A percentile compares a stretch with the other conserved stretches of the same genome.
Evolutionary conservation across 2,329 filamentous ascomycete genomes (phyloP).

Genomic region (Metarhizium album): DNA sequence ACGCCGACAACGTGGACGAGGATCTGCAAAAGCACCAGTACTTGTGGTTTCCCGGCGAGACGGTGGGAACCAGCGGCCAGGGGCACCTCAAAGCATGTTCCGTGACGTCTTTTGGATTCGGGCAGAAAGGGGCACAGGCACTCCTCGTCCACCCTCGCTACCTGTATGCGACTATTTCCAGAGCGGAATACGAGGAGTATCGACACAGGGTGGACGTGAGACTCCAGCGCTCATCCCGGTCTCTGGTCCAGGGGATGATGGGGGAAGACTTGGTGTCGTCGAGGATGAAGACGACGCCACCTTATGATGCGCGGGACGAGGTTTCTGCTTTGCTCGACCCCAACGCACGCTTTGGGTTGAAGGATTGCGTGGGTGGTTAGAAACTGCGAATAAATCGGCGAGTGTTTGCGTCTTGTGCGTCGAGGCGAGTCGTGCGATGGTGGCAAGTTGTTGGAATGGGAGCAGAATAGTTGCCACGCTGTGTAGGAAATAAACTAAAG

Average conservation of each 20-base stretch:
- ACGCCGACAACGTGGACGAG: conserved; percentile 87
- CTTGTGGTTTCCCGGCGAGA: conserved; percentile 82
- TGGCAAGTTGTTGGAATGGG: too few species aligned
- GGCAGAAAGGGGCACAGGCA: conserved; percentile 87
- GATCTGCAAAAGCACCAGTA: conserved; percentile 89
- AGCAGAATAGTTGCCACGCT: too few species aligned
- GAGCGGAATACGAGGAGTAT: not conserved
- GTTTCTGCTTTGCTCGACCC: not conserved
- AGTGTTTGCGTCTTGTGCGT: too few species aligned
- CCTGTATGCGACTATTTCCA: conserved; percentile 55
- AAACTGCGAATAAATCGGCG: too few species aligned
- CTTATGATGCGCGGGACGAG: not conserved
- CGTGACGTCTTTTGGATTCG: conserved; percentile 91
- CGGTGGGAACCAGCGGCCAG: conserved; percentile 55
- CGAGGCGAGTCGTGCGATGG: too few species aligned
- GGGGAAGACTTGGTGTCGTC: not conserved
- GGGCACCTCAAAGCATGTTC: conserved; percentile 93
- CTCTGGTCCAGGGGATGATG: not conserved
- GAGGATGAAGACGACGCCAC: not conserved
- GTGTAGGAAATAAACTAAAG: too few species aligned
- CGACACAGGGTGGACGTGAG: not conserved
- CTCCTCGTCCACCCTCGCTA: conserved; percentile 89
- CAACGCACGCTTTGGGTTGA: not conserved
- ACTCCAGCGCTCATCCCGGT: not conserved
- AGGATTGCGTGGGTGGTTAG: too few species aligned